Conservation (phyloP, 2,329 filamentous ascomycete species). For the Aspergillus brasiliensis region DNA sequence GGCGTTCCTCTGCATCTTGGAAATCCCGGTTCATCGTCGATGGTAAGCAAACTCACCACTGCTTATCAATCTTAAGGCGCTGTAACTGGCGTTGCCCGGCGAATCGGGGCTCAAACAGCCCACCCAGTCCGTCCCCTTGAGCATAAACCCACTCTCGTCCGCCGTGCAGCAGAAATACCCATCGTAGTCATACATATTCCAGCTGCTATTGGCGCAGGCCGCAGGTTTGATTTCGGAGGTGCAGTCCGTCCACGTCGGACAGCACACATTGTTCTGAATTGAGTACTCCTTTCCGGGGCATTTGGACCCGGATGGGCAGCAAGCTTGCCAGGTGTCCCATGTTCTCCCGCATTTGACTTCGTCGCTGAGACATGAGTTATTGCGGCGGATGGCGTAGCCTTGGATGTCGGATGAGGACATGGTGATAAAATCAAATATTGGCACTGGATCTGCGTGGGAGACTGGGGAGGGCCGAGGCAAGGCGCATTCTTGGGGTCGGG, state of each 20-base stretch:
- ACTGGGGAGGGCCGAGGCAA: neutral
- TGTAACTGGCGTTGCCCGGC: neutral
- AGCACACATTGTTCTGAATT: conserved; percentile 6
- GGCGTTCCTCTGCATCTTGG: neutral
- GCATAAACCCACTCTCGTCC: neutral
- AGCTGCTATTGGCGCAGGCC: neutral
- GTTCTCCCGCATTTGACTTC: conserved; percentile 5
- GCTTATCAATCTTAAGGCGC: neutral
- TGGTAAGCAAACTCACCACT: neutral
- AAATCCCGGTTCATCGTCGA: neutral
- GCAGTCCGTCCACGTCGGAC: conserved; percentile 5
- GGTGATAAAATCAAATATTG: neutral
- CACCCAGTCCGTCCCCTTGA: neutral
- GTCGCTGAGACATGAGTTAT: conserved; percentile 4
- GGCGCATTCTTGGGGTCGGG: neutral
- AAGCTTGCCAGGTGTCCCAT: conserved; percentile 1
- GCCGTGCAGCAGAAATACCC: conserved; percentile 4
- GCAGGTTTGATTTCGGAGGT: neutral
- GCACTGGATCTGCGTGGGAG: too few relatives aligned
- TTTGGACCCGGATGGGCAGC: conserved; percentile 1
- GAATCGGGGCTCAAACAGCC: neutral
- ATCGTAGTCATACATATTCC: conserved; percentile 3
- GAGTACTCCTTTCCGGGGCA: neutral
- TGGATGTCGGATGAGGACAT: neutral
- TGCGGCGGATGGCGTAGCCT: conserved; percentile 4